These are phyloP conservation scores for Euphorbia corollata DNA, from an alignment of 441 rosid genomes.

Conservation along the genomic window DNA sequence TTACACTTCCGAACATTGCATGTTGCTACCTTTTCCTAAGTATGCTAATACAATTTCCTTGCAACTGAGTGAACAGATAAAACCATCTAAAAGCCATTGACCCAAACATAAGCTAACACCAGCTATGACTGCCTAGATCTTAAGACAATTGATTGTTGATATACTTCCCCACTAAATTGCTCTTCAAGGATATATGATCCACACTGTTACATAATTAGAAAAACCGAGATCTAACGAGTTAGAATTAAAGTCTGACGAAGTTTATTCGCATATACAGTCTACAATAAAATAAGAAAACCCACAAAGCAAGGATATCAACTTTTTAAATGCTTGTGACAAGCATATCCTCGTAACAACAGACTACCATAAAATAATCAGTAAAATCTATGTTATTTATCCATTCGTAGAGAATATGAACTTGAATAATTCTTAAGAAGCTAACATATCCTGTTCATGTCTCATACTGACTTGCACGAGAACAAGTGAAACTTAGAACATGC, in stretches of 20 bases:
- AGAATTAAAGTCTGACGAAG: neutral
- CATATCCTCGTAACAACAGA: neutral
- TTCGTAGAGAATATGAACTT: neutral
- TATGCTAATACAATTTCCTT: neutral
- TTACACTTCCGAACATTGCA: neutral
- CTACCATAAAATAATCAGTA: neutral
- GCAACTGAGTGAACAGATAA: neutral
- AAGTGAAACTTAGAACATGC: neutral
- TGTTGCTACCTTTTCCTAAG: neutral
- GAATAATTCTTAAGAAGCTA: neutral
- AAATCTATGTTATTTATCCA: neutral
- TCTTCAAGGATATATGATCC: neutral
- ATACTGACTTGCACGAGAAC: neutral
- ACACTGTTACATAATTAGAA: neutral
- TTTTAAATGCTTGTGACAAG: neutral
- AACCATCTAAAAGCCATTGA: neutral
- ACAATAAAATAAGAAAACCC: neutral
- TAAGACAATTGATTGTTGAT: neutral
- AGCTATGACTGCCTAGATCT: neutral
- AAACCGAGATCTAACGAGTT: neutral
- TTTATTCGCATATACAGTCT: neutral
- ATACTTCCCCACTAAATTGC: neutral
- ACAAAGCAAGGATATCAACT: neutral
- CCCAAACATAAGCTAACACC: neutral
- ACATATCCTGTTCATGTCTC: neutral